These are phyloP conservation scores for Bipolaris sorokiniana DNA, from an alignment of 2,329 filamentous ascomycete species.

Conservation along the genomic window DNA sequence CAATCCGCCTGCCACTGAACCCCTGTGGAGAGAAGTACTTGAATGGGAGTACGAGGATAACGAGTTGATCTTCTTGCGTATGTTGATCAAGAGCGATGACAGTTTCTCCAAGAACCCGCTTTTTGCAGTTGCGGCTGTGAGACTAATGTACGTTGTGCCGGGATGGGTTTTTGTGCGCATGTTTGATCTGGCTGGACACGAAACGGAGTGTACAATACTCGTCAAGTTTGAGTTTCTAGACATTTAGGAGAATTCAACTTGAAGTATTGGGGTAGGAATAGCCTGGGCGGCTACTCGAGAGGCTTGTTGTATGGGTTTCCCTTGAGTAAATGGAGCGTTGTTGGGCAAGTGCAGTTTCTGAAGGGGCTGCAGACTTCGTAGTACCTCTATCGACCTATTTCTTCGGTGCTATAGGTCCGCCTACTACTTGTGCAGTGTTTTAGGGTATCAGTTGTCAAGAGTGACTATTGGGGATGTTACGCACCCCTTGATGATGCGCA, in stretches of 20 bases:
- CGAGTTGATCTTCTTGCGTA: conserved; percentile 67
- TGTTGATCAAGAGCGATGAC: conserved; percentile 72
- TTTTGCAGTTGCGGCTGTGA: conserved; percentile 65
- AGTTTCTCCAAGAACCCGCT: conserved; percentile 67
- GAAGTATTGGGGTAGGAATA: not conserved
- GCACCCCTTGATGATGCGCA: too few species aligned
- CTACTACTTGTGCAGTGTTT: too few species aligned
- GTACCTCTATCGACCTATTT: too few species aligned
- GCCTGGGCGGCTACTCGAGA: not conserved
- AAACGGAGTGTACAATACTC: conserved; percentile 67
- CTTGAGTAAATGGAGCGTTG: not conserved
- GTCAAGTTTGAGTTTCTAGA: conserved; percentile 64
- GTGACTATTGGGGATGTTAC: too few species aligned
- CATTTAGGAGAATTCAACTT: conserved; percentile 16
- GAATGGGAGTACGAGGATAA: conserved; percentile 74
- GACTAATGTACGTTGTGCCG: conserved; percentile 61
- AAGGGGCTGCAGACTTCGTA: not conserved
- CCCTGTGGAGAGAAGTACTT: conserved; percentile 69
- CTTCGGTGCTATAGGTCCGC: too few species aligned
- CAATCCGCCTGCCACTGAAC: conserved; percentile 66
- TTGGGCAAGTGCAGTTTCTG: conserved; percentile 1
- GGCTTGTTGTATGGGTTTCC: not conserved
- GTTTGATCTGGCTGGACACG: conserved; percentile 68
- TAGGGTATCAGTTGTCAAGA: too few species aligned
- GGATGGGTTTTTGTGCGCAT: conserved; percentile 70